phyloP scores from a whole-genome alignment of 768 basidiomycete genomes.

The Leccinum ochraceum region DNA sequence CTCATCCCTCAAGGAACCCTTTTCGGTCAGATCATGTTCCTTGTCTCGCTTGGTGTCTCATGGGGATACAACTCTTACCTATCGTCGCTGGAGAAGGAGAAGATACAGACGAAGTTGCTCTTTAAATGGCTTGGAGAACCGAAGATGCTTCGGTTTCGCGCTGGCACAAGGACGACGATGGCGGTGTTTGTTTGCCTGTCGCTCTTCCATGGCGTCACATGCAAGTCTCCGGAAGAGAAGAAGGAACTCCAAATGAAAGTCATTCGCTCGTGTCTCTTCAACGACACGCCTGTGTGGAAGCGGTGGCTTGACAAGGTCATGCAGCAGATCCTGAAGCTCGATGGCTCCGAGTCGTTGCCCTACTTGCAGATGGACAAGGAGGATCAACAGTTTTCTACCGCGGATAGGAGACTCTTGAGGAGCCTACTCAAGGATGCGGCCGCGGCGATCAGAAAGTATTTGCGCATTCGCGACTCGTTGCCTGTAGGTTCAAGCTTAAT shows the following conservation, averaged over 20 bases:
- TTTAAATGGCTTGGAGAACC: slow-evolving; percentile 15
- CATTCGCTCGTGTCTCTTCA: slow-evolving; percentile 19
- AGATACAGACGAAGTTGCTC: slow-evolving; percentile 22
- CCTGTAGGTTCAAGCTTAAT: not conserved
- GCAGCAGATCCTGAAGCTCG: slow-evolving; percentile 6
- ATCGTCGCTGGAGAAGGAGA: slow-evolving; percentile 37
- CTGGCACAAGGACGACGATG: slow-evolving; percentile 24
- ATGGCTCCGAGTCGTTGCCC: not conserved
- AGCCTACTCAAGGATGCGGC: slow-evolving; percentile 20
- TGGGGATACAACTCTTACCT: slow-evolving; percentile 38
- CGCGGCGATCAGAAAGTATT: slow-evolving; percentile 19
- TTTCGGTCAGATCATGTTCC: slow-evolving; percentile 39
- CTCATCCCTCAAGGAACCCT: slow-evolving; percentile 35
- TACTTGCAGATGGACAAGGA: not conserved
- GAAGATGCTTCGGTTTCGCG: slow-evolving; percentile 11
- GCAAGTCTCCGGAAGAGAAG: not conserved
- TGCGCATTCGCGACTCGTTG: not conserved
- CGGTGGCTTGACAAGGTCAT: slow-evolving; percentile 26
- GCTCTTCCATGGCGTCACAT: slow-evolving; percentile 19
- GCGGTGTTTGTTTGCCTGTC: slow-evolving; percentile 25
- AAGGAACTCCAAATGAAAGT: slow-evolving; percentile 6
- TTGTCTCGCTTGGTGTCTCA: slow-evolving; percentile 30
- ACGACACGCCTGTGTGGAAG: slow-evolving; percentile 27
- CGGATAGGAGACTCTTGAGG: slow-evolving; percentile 5
- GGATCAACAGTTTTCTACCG: not conserved